Conservation (phyloP, 257 asterid species). For the Solanum ahanhuiri region DNA sequence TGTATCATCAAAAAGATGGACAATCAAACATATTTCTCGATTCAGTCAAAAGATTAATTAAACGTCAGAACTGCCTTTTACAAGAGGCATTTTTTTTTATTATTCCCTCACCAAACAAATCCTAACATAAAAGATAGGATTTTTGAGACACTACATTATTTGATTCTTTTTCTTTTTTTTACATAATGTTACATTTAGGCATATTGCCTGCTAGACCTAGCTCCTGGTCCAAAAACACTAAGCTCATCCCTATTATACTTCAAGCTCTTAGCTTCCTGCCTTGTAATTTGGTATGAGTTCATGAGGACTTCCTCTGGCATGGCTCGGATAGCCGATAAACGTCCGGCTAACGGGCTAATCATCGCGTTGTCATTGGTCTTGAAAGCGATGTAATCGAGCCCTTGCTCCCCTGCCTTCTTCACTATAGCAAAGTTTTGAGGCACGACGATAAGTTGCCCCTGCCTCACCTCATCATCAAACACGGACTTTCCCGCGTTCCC, state of each 20-base stretch:
- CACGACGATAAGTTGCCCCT: constrained; percentile 41
- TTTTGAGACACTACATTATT: not conserved
- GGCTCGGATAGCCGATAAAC: constrained; percentile 29
- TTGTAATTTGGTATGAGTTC: constrained; percentile 25
- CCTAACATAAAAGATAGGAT: not conserved
- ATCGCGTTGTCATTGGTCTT: constrained; percentile 49
- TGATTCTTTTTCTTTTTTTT: not conserved
- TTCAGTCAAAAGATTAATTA: not conserved
- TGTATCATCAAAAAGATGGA: not conserved
- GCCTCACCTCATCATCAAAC: constrained; percentile 38
- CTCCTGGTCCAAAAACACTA: constrained; percentile 1
- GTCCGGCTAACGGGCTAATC: constrained; percentile 35
- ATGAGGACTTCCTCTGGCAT: constrained; percentile 52
- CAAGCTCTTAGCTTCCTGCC: constrained; percentile 30
- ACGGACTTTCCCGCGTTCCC: constrained; percentile 25
- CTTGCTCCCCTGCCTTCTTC: constrained; percentile 39
- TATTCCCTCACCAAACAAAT: not conserved
- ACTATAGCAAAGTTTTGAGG: constrained; percentile 45
- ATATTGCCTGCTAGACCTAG: not conserved
- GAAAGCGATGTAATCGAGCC: constrained; percentile 48
- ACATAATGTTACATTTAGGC: not conserved
- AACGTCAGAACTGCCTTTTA: not conserved
- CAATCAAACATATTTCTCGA: not conserved
- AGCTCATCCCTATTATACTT: constrained; percentile 45
- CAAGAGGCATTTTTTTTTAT: not conserved